Evolutionary conservation across 768 basidiomycete genomes (phyloP).

Genomic region (Amanita subjunquillea): DNA sequence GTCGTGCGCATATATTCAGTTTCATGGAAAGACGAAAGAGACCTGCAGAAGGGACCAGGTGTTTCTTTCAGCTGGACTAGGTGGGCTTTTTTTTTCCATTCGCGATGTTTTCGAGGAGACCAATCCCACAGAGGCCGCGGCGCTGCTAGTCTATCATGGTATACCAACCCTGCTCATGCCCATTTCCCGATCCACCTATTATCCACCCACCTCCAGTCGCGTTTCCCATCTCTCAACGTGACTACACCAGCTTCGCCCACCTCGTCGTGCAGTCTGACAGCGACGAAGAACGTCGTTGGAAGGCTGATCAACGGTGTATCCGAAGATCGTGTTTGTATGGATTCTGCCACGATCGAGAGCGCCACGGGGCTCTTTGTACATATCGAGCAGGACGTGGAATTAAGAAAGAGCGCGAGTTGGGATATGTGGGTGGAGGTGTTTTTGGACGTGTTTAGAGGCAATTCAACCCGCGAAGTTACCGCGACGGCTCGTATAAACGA

Average conservation of each 20-base stretch:
- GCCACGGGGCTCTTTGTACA: slow-evolving; percentile 11
- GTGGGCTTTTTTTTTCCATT: slow-evolving; percentile 14
- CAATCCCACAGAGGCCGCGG: slow-evolving; percentile 9
- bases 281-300: slow-evolving; percentile 36
- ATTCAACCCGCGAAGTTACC: too few relatives aligned
- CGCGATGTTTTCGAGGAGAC: not conserved
- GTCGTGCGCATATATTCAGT: slow-evolving; percentile 34
- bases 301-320: slow-evolving; percentile 29
- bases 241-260: slow-evolving; percentile 15
- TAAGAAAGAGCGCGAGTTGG: not conserved
- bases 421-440: not conserved
- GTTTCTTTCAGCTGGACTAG: slow-evolving; percentile 36
- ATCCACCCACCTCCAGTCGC: slow-evolving; percentile 25
- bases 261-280: slow-evolving; percentile 31
- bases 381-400: not conserved
- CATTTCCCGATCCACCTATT: slow-evolving; percentile 10
- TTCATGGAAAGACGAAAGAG: slow-evolving; percentile 32
- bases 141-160: slow-evolving; percentile 24
- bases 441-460: not conserved
- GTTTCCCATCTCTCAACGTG: slow-evolving; percentile 26
- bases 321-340: slow-evolving; percentile 18
- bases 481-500: too few relatives aligned
- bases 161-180: slow-evolving; percentile 14
- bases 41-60: slow-evolving; percentile 29
- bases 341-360: slow-evolving; percentile 12